Evolutionary conservation across 176 grass and related monocot species (phyloP).

Genomic region (Rhynchospora pubera): DNA sequence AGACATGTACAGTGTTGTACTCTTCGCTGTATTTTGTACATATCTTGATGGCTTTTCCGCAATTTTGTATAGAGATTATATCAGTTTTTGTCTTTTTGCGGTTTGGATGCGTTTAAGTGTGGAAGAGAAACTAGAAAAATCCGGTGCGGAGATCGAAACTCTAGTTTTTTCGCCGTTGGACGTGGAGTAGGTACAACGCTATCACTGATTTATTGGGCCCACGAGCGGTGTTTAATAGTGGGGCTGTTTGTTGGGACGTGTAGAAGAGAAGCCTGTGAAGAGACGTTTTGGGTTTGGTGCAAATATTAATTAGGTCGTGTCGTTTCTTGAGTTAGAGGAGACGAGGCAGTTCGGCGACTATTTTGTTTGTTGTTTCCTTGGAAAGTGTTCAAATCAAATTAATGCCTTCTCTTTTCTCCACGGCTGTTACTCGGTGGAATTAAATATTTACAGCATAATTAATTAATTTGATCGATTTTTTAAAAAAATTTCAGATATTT

Average conservation of each 20-base stretch:
- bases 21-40: not conserved
- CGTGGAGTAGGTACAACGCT: not conserved
- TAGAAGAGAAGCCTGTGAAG: not conserved
- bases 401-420: no score
- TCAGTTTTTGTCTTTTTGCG: not conserved
- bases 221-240: not conserved
- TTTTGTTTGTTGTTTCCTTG: slow-evolving; percentile 10
- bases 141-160: not conserved
- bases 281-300: not conserved
- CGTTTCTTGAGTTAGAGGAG: not conserved
- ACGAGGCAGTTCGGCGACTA: slow-evolving; percentile 5
- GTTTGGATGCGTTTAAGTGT: not conserved
- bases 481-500: no score
- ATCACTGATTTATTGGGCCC: not conserved
- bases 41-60: not conserved
- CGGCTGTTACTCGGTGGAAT: no score
- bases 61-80: not conserved
- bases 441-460: no score
- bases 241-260: not conserved
- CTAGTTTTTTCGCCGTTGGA: not conserved
- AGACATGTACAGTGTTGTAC: not conserved
- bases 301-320: not conserved
- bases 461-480: no score
- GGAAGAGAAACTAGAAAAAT: not conserved
- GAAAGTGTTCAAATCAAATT: no score